A percentile compares a stretch with the other conserved stretches of the same genome.
Evolutionary conservation across 305 asterid species (phyloP).

Genomic region (Solanum chacoense): DNA sequence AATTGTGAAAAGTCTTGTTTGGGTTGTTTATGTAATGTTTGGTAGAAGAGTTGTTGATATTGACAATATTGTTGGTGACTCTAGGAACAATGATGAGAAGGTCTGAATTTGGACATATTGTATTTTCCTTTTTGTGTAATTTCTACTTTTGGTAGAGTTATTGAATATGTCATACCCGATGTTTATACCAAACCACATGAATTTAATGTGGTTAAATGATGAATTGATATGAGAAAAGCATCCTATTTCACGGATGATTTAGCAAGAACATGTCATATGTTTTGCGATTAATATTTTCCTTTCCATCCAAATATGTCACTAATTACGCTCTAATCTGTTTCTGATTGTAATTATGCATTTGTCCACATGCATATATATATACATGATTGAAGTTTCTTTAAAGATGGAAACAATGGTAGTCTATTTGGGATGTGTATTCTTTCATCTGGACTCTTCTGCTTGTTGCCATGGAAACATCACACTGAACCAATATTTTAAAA

Average conservation of each 20-base stretch:
- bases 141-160: not conserved
- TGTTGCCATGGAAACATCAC: not conserved
- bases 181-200: not conserved
- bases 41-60: slow-evolving; percentile 12
- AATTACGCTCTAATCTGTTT: not conserved
- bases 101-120: not conserved
- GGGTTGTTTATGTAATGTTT: slow-evolving; percentile 21
- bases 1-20: slow-evolving; percentile 23
- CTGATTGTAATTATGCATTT: not conserved
- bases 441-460: not conserved
- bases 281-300: not conserved
- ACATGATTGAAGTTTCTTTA: not conserved
- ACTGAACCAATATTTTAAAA: not conserved
- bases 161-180: not conserved
- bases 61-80: not conserved
- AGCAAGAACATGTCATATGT: not conserved
- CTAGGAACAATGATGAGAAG: not conserved
- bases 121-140: not conserved
- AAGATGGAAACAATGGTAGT: not conserved
- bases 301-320: not conserved
- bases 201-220: not conserved
- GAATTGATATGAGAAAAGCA: not conserved
- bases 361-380: not conserved
- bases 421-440: not conserved
- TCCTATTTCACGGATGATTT: not conserved